Base-by-base conservation (phyloP, 2,329 filamentous ascomycete genomes). In the Penicillium digitatum region DNA sequence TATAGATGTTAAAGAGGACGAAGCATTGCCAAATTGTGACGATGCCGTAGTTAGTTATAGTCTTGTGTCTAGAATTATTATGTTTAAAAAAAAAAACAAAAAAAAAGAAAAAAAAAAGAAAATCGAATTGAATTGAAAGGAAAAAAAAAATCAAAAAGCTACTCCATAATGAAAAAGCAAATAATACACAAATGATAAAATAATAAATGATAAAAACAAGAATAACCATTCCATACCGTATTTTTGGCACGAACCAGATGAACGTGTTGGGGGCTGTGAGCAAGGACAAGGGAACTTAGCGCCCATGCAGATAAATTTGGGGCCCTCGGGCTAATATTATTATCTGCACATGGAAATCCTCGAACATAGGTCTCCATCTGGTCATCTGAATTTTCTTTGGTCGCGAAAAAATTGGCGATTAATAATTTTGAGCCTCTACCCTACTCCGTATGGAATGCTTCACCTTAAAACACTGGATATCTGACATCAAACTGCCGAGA, bases 1-100 rank as follows among this genome's bases (percentile, higher is more conserved):
- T 62, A 62, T 64, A 64, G 54, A 49, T 49, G 37, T 53, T 27
- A 31, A 48, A 48, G 37, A 43, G 37, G 20, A 50, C 18, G 37
- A 48, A 40, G 35, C 26, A 53, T 49, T 48, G 48, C 27, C 24
- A 48, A 53, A 34, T 48, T 49, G 46, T 51, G 38, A 45, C 42
- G 50, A 53, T 49, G 48, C 52, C 48, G 35, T 53, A 48, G 46
- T 57, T 44, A 57, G 55, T 48, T 54, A 48, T 56, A 54, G 40
- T 53, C 43, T 56, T 48, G 35, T 59, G 45, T 56, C 48, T 42
- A 31, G 49, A 55, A 51, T 57, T 34, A 50, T 49, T 32, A 35
- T 34, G 40, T 48, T 42, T 18, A 11, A 29, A 31, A 42, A 31
- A 37, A 29, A 39, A 27, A 49, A 35, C 26, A 34, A 35, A 16